phyloP scores from a whole-genome alignment of 169 alveolate species.

The Miamiensis avidus region DNA sequence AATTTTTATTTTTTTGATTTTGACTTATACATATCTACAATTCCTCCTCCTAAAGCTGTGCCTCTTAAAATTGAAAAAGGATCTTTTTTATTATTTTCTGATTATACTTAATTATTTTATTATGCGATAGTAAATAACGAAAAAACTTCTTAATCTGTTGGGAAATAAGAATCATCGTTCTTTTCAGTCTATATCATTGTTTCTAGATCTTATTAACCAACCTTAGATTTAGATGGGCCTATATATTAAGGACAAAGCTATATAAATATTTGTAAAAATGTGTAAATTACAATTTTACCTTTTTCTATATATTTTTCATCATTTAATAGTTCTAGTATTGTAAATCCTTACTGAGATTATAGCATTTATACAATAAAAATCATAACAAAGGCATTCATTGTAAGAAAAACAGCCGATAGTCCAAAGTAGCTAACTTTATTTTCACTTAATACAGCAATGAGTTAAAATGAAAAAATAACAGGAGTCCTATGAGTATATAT shows the following conservation, averaged over 20 bases:
- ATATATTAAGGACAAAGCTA: too few species aligned
- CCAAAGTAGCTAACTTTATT: conserved; percentile 5
- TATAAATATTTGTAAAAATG: too few species aligned
- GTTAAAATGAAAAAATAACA: background rate
- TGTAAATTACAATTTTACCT: too few species aligned
- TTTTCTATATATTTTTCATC: too few species aligned
- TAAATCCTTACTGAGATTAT: background rate
- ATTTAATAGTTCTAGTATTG: background rate
- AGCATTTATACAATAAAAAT: conserved; percentile 10
- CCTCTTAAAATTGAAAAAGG: too few species aligned
- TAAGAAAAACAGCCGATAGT: conserved; percentile 20
- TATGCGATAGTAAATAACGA: background rate
- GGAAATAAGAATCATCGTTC: background rate
- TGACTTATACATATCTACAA: background rate
- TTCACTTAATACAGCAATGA: background rate
- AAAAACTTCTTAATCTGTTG: background rate
- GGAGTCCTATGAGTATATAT: conserved; percentile 1
- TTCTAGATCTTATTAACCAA: background rate
- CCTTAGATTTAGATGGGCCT: background rate
- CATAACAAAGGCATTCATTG: conserved; percentile 12
- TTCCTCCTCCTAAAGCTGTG: background rate
- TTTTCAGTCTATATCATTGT: background rate
- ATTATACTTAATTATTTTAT: background rate
- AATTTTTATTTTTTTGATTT: too few species aligned
- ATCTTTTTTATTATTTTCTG: background rate